Conservation (phyloP, 1,284 basidiomycete genomes). For the Laetiporus sulphureus region DNA sequence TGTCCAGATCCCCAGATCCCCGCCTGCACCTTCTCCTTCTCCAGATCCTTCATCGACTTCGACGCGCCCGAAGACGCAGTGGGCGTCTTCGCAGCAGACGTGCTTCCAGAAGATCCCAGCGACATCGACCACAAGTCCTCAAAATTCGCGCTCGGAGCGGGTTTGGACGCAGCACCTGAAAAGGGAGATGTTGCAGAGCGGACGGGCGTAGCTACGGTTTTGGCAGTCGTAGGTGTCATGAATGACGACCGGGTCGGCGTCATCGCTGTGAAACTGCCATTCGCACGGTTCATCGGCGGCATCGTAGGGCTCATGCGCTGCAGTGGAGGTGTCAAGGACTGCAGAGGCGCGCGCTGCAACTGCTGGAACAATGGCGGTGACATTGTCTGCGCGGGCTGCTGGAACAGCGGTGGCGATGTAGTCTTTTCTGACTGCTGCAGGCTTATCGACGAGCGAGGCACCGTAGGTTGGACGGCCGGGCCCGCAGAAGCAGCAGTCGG, state of each 20-base stretch:
- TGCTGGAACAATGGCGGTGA: conserved; percentile 14
- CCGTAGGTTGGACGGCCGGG: conserved; percentile 26
- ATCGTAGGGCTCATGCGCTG: conserved; percentile 9
- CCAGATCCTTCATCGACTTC: conserved; percentile 84
- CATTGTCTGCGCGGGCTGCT: conserved; percentile 14
- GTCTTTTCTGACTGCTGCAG: conserved; percentile 7
- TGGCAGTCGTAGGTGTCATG: conserved; percentile 13
- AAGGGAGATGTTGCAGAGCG: conserved; percentile 17
- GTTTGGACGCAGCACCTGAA: conserved; percentile 17
- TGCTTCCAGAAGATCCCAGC: conserved; percentile 40
- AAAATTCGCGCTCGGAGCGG: conserved; percentile 47
- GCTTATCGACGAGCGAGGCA: background rate
- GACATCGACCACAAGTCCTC: conserved; percentile 91
- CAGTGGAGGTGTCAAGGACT: conserved; percentile 12
- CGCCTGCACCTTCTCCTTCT: conserved; percentile 77
- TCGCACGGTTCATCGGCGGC: conserved; percentile 2
- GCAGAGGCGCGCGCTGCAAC: conserved; percentile 4
- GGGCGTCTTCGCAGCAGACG: conserved; percentile 16
- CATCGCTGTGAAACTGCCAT: conserved; percentile 16
- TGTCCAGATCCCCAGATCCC: conserved; percentile 66
- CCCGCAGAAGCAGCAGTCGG: conserved; percentile 35
- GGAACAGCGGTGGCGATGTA: conserved; percentile 23
- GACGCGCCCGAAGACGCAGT: conserved; percentile 25
- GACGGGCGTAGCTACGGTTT: conserved; percentile 13
- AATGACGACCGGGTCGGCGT: conserved; percentile 14